Conservation (phyloP, 257 asterid species). For the Osmanthus fragrans region DNA sequence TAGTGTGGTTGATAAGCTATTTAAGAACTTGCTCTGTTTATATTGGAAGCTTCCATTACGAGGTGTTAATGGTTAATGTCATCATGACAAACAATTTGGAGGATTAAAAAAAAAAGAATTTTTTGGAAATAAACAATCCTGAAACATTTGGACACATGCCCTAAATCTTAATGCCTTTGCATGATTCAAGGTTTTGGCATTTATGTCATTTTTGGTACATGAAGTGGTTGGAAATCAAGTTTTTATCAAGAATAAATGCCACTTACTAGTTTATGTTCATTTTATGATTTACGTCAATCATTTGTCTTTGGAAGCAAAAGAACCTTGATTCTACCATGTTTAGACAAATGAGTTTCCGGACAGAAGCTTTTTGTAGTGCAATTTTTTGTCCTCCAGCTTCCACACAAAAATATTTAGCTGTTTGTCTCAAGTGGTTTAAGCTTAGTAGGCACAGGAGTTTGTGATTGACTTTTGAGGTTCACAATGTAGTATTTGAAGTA, state of each 20-base stretch:
- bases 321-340: background rate
- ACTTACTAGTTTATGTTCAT: background rate
- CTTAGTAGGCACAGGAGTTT: background rate
- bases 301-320: background rate
- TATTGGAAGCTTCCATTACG: background rate
- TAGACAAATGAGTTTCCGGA: background rate
- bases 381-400: slow-evolving; percentile 1
- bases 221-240: background rate
- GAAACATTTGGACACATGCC: background rate
- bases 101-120: background rate
- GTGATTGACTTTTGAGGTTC: slow-evolving; percentile 1
- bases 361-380: slow-evolving; percentile 6
- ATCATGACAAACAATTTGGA: background rate
- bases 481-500: background rate
- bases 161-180: background rate
- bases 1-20: slow-evolving; percentile 1
- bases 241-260: background rate
- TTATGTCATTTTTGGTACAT: background rate
- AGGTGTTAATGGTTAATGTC: background rate
- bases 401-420: background rate
- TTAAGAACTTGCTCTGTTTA: slow-evolving; percentile 5
- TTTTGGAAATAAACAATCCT: background rate
- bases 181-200: background rate
- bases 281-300: background rate
- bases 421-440: slow-evolving; percentile 2